Evolutionary conservation across 169 alveolate species (phyloP).

Genomic region (Plasmodium gaboni): DNA sequence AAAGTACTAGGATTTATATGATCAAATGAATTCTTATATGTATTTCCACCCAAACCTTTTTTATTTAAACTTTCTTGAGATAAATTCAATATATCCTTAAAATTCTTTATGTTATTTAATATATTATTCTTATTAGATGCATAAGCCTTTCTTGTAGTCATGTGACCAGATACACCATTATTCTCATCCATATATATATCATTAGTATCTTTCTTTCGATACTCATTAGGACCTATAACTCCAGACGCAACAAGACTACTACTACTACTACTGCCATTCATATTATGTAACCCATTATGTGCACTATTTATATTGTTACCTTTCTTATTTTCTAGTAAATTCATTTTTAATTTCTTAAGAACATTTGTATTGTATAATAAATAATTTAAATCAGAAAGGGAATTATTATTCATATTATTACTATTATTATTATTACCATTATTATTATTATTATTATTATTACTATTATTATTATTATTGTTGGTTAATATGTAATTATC

Average conservation of each 20-base stretch:
- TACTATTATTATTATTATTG: neutral
- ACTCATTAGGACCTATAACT: neutral
- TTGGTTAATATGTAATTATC: constrained; percentile 9
- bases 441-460: neutral
- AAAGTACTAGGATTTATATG: constrained; percentile 49
- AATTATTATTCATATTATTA: constrained; percentile 2
- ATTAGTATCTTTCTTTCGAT: constrained; percentile 36
- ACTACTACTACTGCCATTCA: neutral
- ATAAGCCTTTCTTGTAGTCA: constrained; percentile 10
- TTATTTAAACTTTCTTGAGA: constrained; percentile 52
- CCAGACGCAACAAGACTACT: neutral
- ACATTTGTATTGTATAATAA: constrained; percentile 36
- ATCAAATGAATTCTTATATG: constrained; percentile 7
- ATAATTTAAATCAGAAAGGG: constrained; percentile 25
- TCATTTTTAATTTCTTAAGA: constrained; percentile 41
- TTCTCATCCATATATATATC: constrained; percentile 25
- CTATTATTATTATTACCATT: neutral
- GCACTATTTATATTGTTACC: neutral
- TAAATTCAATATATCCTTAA: constrained; percentile 43
- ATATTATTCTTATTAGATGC: constrained; percentile 18
- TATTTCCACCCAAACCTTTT: constrained; percentile 1
- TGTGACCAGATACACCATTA: neutral
- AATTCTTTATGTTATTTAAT: constrained; percentile 33
- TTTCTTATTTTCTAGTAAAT: constrained; percentile 41
- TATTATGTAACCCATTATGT: neutral